Evolutionary conservation across 1,139 yeast species (phyloP), one percentile per base, ranked within the genome.

Genomic region (Diutina ranongensis): DNA sequence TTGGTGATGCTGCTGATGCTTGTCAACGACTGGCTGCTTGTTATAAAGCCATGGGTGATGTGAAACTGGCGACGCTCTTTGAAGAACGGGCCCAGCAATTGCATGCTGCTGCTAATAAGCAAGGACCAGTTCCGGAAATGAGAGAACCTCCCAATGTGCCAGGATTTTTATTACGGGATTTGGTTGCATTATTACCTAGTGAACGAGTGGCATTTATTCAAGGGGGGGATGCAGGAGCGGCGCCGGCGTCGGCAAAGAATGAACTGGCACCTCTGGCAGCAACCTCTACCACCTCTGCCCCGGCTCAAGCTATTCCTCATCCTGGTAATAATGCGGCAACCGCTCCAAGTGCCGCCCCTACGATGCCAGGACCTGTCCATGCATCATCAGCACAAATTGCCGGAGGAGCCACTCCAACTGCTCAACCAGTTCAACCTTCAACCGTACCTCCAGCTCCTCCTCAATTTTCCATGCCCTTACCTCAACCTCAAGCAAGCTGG

Each of bases 1-100:
- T 72, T 25, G 63, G 65, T 53, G 83, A 78, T 56, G 81, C 83
- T 1, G 69, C 78, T 0, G 82, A 76, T 55, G 82, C 83, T 3
- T 75, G 80, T 52, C 53, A 61, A 20, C 60, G 82, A 44, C 74
- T 81, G 2, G 72, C 78, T 0, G 59, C 64, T 13, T 74, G 79
- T 52, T 76, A 68, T 55, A 64, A 66, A 49, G 61, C 68, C 2
- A 70, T 74, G 45, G 76, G 76, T n/a, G 77, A 74, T 50, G 38
- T 55, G 8, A 64, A 68, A 46, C 59, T 65, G 36, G 71, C 75
- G 10, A 52, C 57, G 3, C 65, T 60, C 46, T 66, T 71, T 45
- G 76, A 70, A 48, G 65, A 65, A 46, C 58, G 79, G 46, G 68
- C 76, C 0, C 65, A 63, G 34, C 58, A 63, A 5, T 59, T 74